These are phyloP conservation scores for Russula compacta DNA, from an alignment of 768 basidiomycete species.

Conservation along the genomic window DNA sequence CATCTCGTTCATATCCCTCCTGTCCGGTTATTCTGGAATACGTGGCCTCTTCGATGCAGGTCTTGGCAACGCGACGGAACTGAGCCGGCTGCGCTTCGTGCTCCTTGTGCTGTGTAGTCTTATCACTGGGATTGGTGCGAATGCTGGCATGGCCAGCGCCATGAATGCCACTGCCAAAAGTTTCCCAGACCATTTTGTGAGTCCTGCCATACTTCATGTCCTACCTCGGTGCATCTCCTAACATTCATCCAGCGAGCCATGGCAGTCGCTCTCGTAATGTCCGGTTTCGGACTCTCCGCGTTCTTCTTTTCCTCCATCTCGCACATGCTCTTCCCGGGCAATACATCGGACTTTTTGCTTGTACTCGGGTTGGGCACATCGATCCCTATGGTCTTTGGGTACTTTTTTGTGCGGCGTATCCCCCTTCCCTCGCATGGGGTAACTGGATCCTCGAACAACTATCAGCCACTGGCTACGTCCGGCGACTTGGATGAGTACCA, in stretches of 20 bases:
- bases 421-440: slow-evolving; percentile 39
- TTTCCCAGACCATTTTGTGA: slow-evolving; percentile 61
- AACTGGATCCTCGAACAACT: slow-evolving; percentile 15
- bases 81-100: slow-evolving; percentile 37
- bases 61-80: slow-evolving; percentile 17
- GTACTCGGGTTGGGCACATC: slow-evolving; percentile 73
- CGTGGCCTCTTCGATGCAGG: slow-evolving; percentile 55
- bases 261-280: slow-evolving; percentile 34
- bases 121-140: slow-evolving; percentile 71
- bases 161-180: slow-evolving; percentile 79
- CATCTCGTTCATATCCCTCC: slow-evolving; percentile 47
- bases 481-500: slow-evolving; percentile 11
- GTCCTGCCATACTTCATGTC: slow-evolving; percentile 22
- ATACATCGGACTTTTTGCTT: slow-evolving; percentile 69
- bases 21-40: slow-evolving; percentile 71
- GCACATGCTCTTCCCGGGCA: slow-evolving; percentile 60
- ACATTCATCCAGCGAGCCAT: slow-evolving; percentile 46
- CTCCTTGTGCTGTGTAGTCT: slow-evolving; percentile 54
- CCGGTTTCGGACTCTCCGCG: slow-evolving; percentile 55
- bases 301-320: slow-evolving; percentile 81
- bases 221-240: neutral
- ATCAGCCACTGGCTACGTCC: slow-evolving; percentile 19
- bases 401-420: slow-evolving; percentile 61
- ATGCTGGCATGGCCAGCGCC: slow-evolving; percentile 57
- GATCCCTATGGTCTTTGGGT: slow-evolving; percentile 69